These are phyloP conservation scores for Candida coquimbonensis DNA, from an alignment of 805 yeast species.

Conservation along the genomic window DNA sequence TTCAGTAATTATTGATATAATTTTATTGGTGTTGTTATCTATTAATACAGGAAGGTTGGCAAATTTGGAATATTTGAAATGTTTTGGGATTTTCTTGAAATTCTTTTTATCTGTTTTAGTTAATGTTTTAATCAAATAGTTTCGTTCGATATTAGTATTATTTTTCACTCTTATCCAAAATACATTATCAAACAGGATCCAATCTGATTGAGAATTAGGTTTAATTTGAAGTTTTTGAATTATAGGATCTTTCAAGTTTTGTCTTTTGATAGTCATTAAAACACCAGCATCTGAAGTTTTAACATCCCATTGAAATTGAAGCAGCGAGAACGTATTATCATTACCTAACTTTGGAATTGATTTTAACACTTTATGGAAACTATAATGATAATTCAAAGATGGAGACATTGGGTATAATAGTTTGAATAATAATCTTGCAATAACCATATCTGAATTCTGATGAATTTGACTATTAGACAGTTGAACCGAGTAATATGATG, in stretches of 20 bases:
- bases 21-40: slow-evolving; percentile 7
- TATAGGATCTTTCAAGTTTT: slow-evolving; percentile 14
- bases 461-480: slow-evolving; percentile 15
- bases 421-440: slow-evolving; percentile 23
- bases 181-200: slow-evolving; percentile 34
- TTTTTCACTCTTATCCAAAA: slow-evolving; percentile 28
- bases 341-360: slow-evolving; percentile 7
- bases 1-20: slow-evolving; percentile 13
- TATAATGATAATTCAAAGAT: slow-evolving; percentile 18
- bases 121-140: slow-evolving; percentile 12
- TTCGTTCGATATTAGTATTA: background rate
- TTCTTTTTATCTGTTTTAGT: slow-evolving; percentile 8
- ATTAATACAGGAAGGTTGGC: slow-evolving; percentile 17
- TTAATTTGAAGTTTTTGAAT: slow-evolving; percentile 2
- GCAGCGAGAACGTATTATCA: slow-evolving; percentile 14
- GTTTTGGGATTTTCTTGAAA: slow-evolving; percentile 6
- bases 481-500: slow-evolving; percentile 8
- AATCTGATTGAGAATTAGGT: slow-evolving; percentile 22
- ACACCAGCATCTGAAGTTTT: background rate
- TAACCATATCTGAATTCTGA: slow-evolving; percentile 12
- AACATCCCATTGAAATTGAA: slow-evolving; percentile 19
- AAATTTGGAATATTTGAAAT: slow-evolving; percentile 11
- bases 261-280: slow-evolving; percentile 11
- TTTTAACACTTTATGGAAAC: slow-evolving; percentile 14
- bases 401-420: slow-evolving; percentile 24